Percentiles rank a stretch among this genome's conserved stretches.
These are phyloP conservation scores for Plantago major DNA, from an alignment of 257 asterid species.

Conservation along the genomic window DNA sequence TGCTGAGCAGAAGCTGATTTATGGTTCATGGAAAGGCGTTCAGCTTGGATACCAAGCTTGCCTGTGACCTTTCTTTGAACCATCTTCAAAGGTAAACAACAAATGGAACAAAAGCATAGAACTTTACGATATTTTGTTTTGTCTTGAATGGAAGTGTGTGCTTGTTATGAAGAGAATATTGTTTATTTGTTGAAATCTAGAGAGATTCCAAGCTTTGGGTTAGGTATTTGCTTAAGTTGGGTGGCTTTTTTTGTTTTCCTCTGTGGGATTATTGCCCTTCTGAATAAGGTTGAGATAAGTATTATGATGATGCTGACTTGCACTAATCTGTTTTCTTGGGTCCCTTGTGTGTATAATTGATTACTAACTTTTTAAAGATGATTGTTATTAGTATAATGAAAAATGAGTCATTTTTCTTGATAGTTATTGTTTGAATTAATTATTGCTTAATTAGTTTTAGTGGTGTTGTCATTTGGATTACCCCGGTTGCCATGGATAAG, in stretches of 20 bases:
- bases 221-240: conserved; percentile 14
- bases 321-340: conserved; percentile 28
- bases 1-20: conserved; percentile 35
- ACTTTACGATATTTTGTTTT: conserved; percentile 16
- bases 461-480: conserved; percentile 10
- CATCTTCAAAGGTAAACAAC: conserved; percentile 44
- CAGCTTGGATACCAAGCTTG: conserved; percentile 41
- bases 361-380: neutral
- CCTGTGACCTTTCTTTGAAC: conserved; percentile 61
- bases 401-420: neutral
- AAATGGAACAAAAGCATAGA: conserved; percentile 19
- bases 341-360: conserved; percentile 12
- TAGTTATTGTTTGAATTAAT: conserved; percentile 11
- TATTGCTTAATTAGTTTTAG: neutral
- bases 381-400: conserved; percentile 1
- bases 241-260: conserved; percentile 18
- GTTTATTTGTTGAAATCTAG: conserved; percentile 8
- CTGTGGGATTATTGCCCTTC: conserved; percentile 18
- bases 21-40: conserved; percentile 24
- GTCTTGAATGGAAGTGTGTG: conserved; percentile 12
- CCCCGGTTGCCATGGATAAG: conserved; percentile 24
- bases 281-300: conserved; percentile 34
- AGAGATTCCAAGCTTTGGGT: conserved; percentile 36
- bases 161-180: conserved; percentile 1
- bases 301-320: conserved; percentile 41